Evolutionary conservation across 768 basidiomycete species (phyloP), one percentile per base, ranked within the genome.

Genomic region (Cystobasidiopsis lactophilus): DNA sequence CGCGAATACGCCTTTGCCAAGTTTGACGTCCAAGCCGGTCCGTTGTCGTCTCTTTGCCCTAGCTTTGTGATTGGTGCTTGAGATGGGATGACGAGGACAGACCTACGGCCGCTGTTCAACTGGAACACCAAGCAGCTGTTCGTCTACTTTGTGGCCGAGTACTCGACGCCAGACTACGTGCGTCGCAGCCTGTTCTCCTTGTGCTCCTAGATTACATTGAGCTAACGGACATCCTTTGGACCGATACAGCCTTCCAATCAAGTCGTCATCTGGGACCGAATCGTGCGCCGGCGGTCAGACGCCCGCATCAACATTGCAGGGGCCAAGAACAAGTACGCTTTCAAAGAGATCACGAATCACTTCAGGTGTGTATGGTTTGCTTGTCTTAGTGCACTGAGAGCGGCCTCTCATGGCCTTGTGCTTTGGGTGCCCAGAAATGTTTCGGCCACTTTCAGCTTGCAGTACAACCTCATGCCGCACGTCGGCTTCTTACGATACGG

Each of bases 41-140:
- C 58, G 75, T 62, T 33, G 26, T 46, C 46, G 19, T 52, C 47
- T 16, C 35, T 40, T 43, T 52, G 21, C 31, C 33, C 40, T 30
- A 16, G 31, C 13, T 29, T 26, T 30, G 16, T 24, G 26, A 29
- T 16, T 29, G 30, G 27, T 26, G 29, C 2, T 30, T 13, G 50
- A 7, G 33, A 40, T 49, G 16, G 31, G 43, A n/a, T 29, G 24
- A 5, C 30, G 24, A 13, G 19, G 31, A n/a, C 57, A 86, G 86
- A 91, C 67, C 70, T 91, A 3, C 70, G 75, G 9, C 76, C 86
- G 13, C 71, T 91, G 29, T 91, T 88, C 68, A 70, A 88, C 67
- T 91, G 85, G 85, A 91, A 91, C 66, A 89, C 86, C n/a, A 91
- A 91, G 67, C 86, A 91, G 63, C 63, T 91, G 11, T 89, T 91